Percentiles rank a stretch among this genome's conserved stretches.
Conservation (phyloP, 108 stramenopile genomes). For the Epipyxis sp. region DNA sequence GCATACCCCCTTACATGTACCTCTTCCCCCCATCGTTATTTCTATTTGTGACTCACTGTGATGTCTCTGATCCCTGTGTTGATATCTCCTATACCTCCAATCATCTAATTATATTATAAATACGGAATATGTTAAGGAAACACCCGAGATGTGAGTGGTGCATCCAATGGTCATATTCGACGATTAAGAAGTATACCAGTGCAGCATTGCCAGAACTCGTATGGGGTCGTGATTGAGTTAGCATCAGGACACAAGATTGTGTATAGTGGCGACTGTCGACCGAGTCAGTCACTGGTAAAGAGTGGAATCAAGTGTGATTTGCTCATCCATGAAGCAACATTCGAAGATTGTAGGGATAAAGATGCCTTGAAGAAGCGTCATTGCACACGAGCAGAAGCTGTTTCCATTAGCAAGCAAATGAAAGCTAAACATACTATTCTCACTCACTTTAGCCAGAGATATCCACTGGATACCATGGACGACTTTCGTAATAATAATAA, state of each 20-base stretch:
- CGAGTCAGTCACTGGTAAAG: conserved; percentile 67
- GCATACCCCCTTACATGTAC: too few species aligned
- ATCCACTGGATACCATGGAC: conserved; percentile 45
- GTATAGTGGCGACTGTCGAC: conserved; percentile 91
- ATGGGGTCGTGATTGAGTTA: background rate
- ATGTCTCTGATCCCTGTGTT: too few species aligned
- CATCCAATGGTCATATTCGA: background rate
- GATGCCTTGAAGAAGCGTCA: conserved; percentile 87
- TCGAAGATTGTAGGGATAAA: conserved; percentile 80
- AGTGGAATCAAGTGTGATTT: conserved; percentile 67
- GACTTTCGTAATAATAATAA: background rate
- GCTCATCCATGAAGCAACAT: conserved; percentile 96
- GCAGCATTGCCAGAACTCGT: background rate
- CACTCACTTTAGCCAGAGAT: conserved; percentile 94
- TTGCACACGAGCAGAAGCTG: conserved; percentile 67
- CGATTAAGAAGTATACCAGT: background rate
- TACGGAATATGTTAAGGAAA: too few species aligned
- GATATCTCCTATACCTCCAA: too few species aligned
- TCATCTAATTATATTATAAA: too few species aligned
- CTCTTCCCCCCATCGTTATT: too few species aligned
- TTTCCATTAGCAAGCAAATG: conserved; percentile 70
- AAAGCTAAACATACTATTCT: conserved; percentile 68
- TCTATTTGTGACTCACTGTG: too few species aligned
- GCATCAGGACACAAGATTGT: conserved; percentile 66
- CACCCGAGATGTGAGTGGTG: background rate